These are phyloP conservation scores for Axilococcus clingmanii DNA, from an alignment of 139 green algal species.

Conservation along the genomic window DNA sequence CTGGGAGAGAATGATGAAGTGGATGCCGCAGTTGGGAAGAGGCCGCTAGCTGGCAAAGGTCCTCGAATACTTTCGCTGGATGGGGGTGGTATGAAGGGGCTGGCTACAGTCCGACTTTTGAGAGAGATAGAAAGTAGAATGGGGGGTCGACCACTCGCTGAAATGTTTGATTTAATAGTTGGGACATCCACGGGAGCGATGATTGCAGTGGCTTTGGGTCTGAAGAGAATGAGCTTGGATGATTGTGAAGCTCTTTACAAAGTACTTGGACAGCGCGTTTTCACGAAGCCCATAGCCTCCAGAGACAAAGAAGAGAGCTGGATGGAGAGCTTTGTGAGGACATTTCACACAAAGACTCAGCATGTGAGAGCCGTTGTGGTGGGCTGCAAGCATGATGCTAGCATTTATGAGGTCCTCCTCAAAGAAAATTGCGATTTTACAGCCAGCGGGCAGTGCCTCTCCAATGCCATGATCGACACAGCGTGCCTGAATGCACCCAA, in stretches of 20 bases:
- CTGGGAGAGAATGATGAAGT: slow-evolving; percentile 61
- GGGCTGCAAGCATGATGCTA: slow-evolving; percentile 86
- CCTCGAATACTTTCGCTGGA: slow-evolving; percentile 89
- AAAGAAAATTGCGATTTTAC: slow-evolving; percentile 53
- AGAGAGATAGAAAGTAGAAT: slow-evolving; percentile 54
- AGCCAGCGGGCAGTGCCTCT: neutral
- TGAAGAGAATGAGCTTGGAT: slow-evolving; percentile 61
- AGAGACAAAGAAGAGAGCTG: slow-evolving; percentile 32
- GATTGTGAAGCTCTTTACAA: slow-evolving; percentile 84
- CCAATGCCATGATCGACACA: slow-evolving; percentile 52
- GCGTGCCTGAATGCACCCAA: slow-evolving; percentile 51
- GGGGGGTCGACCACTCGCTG: slow-evolving; percentile 40
- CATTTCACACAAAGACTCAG: slow-evolving; percentile 21
- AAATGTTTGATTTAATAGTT: slow-evolving; percentile 84
- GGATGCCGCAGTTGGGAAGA: slow-evolving; percentile 34
- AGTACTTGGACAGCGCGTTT: slow-evolving; percentile 49
- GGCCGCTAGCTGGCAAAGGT: slow-evolving; percentile 49
- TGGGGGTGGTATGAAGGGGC: slow-evolving; percentile 86
- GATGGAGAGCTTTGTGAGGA: slow-evolving; percentile 49
- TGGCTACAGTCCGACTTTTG: slow-evolving; percentile 70
- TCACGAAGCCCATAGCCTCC: slow-evolving; percentile 24
- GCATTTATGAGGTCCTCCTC: slow-evolving; percentile 74
- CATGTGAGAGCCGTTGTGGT: slow-evolving; percentile 31
- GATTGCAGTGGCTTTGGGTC: slow-evolving; percentile 63
- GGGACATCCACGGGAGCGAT: slow-evolving; percentile 84